Conservation (phyloP, 495 filamentous ascomycete species). For the Recurvomyces mirabilis region DNA sequence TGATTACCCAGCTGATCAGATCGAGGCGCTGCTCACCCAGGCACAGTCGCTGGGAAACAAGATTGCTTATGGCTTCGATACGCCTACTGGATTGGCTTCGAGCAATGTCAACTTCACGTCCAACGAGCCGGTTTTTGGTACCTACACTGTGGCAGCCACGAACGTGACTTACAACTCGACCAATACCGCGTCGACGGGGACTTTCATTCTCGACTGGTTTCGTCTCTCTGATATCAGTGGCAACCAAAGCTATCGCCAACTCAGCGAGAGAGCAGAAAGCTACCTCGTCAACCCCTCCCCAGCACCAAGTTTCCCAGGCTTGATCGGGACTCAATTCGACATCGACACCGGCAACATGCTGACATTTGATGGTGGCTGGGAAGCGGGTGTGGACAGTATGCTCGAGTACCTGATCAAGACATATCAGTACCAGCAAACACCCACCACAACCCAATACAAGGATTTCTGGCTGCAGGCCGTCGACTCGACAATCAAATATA, state of each 20-base stretch:
- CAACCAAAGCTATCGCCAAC: conserved; percentile 15
- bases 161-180: conserved; percentile 16
- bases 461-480: conserved; percentile 31
- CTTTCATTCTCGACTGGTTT: conserved; percentile 17
- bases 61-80: conserved; percentile 17
- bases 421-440: conserved; percentile 24
- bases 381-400: conserved; percentile 20
- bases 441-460: conserved; percentile 24
- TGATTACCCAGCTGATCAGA: conserved; percentile 11
- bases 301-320: conserved; percentile 12
- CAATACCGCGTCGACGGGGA: conserved; percentile 16
- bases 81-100: conserved; percentile 12
- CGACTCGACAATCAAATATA: conserved; percentile 27
- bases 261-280: conserved; percentile 13
- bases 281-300: conserved; percentile 20
- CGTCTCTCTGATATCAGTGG: conserved; percentile 14
- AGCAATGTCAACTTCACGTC: conserved; percentile 16
- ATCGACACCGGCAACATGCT: conserved; percentile 13
- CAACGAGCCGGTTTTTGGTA: conserved; percentile 8
- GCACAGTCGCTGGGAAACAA: conserved; percentile 16
- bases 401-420: conserved; percentile 35
- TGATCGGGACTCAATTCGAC: conserved; percentile 18
- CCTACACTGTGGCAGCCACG: conserved; percentile 5
- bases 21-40: conserved; percentile 16
- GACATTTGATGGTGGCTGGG: conserved; percentile 16